Conservation (phyloP, 345 rosid species). For the Trapa incisa region DNA sequence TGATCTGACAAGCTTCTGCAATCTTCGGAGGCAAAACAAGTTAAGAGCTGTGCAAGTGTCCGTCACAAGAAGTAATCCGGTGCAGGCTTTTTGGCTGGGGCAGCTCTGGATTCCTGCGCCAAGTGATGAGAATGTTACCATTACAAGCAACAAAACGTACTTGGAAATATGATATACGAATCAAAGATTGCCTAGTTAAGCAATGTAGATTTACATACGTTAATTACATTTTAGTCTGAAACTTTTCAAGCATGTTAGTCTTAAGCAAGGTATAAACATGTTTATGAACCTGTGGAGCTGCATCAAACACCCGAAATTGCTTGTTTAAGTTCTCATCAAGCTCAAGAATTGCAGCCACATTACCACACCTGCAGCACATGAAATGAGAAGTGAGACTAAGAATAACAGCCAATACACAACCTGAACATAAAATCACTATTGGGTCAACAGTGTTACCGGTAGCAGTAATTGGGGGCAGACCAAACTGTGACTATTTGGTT, state of each 20-base stretch:
- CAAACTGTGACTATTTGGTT: constrained; percentile 91
- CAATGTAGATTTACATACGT: no score
- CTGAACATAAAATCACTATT: constrained; percentile 5
- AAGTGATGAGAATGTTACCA: not conserved
- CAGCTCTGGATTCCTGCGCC: constrained; percentile 77
- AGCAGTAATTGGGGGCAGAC: constrained; percentile 99
- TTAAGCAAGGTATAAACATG: not conserved
- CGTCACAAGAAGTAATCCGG: constrained; percentile 88
- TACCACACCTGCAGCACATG: constrained; percentile 65
- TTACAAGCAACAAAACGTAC: not conserved
- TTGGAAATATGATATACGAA: not conserved
- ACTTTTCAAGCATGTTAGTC: not conserved
- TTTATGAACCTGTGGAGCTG: constrained; percentile 73
- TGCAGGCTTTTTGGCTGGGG: constrained; percentile 78
- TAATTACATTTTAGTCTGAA: no score
- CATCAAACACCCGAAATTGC: constrained; percentile 84
- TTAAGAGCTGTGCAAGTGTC: not conserved
- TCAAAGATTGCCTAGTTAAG: not conserved
- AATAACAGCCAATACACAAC: not conserved
- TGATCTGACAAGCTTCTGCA: not conserved
- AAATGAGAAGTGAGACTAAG: constrained; percentile 4
- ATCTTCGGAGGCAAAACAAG: constrained; percentile 2
- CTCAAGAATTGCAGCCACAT: constrained; percentile 87
- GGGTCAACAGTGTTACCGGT: constrained; percentile 39
- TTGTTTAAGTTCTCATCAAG: constrained; percentile 75